A percentile compares a stretch with the other conserved stretches of the same genome.
Evolutionary conservation across 352 stramenopile genomes (phyloP).

Genomic region (Peronosclerospora sorghi): DNA sequence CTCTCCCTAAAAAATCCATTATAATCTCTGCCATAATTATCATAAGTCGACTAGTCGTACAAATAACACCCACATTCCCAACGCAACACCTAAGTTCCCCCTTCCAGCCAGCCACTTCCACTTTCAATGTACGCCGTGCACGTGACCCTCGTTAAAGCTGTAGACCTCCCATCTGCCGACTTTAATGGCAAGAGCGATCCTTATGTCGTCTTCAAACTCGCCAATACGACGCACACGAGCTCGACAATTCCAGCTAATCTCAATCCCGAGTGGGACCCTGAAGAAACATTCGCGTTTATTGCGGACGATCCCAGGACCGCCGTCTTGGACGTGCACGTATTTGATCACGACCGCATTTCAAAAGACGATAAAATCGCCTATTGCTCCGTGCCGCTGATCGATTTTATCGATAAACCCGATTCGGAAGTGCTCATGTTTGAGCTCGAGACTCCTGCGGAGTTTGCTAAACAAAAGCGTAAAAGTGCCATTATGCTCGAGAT

Average conservation of each 20-base stretch:
- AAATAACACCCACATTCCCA: too few species aligned
- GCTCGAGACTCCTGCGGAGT: conserved; percentile 34
- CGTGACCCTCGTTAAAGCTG: conserved; percentile 59
- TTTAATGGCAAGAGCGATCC: conserved; percentile 80
- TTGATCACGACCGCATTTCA: conserved; percentile 64
- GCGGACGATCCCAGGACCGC: conserved; percentile 37
- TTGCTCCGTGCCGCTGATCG: conserved; percentile 35
- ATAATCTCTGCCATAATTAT: too few species aligned
- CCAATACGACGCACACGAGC: conserved; percentile 55
- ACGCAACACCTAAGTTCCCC: too few species aligned
- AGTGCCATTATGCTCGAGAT: conserved; percentile 68
- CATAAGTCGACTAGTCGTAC: too few species aligned
- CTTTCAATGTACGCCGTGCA: conserved; percentile 42
- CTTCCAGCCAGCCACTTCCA: not conserved
- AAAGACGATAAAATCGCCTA: conserved; percentile 73
- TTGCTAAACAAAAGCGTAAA: conserved; percentile 57
- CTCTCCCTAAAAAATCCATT: too few species aligned
- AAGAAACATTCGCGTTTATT: conserved; percentile 58
- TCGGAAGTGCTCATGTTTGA: conserved; percentile 57
- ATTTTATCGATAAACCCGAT: conserved; percentile 30
- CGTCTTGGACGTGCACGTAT: conserved; percentile 54
- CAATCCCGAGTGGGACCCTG: conserved; percentile 57
- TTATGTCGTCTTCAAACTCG: conserved; percentile 69
- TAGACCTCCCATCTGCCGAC: conserved; percentile 60
- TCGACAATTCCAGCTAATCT: conserved; percentile 44